Evolutionary conservation across 345 rosid species (phyloP).

Genomic region (Dipteronia dyeriana): DNA sequence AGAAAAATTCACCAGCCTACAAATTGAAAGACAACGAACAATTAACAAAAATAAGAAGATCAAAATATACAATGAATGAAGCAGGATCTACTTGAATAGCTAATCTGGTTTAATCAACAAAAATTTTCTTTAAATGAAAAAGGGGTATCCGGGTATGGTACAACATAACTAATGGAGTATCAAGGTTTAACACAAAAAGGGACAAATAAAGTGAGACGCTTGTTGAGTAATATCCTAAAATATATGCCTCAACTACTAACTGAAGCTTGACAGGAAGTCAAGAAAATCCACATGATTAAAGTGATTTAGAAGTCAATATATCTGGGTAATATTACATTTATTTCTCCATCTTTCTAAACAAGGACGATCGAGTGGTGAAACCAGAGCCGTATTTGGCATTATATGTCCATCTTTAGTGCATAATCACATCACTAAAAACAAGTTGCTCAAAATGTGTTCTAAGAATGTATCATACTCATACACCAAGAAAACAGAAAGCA

Average conservation of each 20-base stretch:
- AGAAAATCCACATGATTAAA: neutral
- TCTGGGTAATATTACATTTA: neutral
- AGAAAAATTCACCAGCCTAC: conserved; percentile 83
- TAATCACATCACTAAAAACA: neutral
- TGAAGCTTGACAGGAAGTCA: neutral
- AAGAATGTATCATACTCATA: neutral
- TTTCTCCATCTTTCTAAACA: neutral
- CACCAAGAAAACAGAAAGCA: neutral
- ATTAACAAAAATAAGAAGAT: neutral
- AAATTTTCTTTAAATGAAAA: neutral
- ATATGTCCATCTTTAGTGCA: neutral
- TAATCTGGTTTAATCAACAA: conserved; percentile 4
- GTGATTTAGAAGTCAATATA: neutral
- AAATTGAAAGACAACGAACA: neutral
- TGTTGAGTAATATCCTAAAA: neutral
- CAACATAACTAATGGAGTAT: neutral
- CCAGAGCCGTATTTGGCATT: neutral
- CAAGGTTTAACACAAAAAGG: neutral
- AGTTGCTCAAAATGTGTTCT: neutral
- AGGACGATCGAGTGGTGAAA: neutral
- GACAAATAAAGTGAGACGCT: neutral
- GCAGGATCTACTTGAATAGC: neutral
- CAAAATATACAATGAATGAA: neutral
- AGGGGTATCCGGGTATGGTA: neutral
- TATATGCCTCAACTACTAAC: neutral